Evolutionary conservation across 495 filamentous ascomycete species (phyloP), one percentile per base, ranked within the genome.

Genomic region (Trichoderma asperelloides): DNA sequence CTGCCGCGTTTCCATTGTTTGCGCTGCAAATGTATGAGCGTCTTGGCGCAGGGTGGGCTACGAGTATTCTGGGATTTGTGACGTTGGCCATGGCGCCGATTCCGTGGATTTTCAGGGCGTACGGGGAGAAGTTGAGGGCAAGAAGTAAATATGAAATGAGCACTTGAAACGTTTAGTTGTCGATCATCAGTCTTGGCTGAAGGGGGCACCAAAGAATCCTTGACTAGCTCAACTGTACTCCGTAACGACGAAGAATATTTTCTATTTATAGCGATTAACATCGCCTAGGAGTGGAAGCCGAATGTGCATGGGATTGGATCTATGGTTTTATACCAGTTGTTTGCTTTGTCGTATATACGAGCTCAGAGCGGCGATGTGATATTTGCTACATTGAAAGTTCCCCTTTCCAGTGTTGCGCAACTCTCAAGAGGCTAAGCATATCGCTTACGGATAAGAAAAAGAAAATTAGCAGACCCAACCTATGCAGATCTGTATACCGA

Each of bases 1-100:
- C 67, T 25, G 75, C 81, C n/a, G 80, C 77, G 0, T 85, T 85
- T 68, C 82, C 82, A 30, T 67, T 85, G 23, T 85, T 85, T 62
- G 81, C 77, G 11, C 75, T 76, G 2, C 81, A 82, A 70, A 82
- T 85, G 83, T 85, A 84, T 69, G 65, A 78, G 64, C 78, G 76
- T 55, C 73, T 86, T 11, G 83, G 83, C 0, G 70, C 81, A 65
- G 80, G 64, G 2, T 86, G 83, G 83, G 83, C 80, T 18, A 81
- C 81, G 45, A 79, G 73, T 66, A 30, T 86, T 18, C 75, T 85
- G 68, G 83, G 78, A 0, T 84, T 85, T 23, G 70, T 86, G 39
- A 80, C 78, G 0, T 65, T 84, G 15, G 79, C 71, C 3, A 79
- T 85, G 76, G 74, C 83, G 45, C 75, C 81, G 18, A 81, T 85